Conservation (phyloP, 129 eudicot genomes). For the Centella asiatica region DNA sequence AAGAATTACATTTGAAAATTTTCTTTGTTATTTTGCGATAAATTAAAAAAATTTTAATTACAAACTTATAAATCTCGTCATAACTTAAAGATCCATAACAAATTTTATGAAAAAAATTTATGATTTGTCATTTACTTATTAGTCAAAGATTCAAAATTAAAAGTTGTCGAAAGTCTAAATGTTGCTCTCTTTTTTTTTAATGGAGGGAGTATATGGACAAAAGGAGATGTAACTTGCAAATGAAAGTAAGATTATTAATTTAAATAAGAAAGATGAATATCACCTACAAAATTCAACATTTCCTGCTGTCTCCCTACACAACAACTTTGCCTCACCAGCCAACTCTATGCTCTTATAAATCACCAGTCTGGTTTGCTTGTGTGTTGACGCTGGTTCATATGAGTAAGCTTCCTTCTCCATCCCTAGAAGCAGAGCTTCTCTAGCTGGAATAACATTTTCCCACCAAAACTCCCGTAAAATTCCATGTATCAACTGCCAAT, state of each 20-base stretch:
- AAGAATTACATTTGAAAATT: no score
- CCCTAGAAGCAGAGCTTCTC: slow-evolving; percentile 60
- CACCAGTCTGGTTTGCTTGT: slow-evolving; percentile 56
- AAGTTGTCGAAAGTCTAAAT: no score
- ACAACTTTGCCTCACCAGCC: slow-evolving; percentile 59
- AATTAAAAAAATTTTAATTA: no score
- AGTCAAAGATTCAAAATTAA: no score
- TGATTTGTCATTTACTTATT: no score
- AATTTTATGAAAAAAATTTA: no score
- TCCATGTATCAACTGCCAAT: slow-evolving; percentile 74
- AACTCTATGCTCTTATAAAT: slow-evolving; percentile 45
- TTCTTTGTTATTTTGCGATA: no score
- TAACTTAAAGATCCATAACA: no score
- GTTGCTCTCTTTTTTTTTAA: no score
- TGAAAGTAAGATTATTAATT: neutral
- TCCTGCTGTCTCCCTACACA: slow-evolving; percentile 84
- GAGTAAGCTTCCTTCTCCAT: slow-evolving; percentile 53
- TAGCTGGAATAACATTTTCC: slow-evolving; percentile 90
- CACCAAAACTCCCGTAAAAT: slow-evolving; percentile 90
- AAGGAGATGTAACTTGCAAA: neutral
- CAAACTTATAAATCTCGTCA: no score
- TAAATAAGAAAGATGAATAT: neutral
- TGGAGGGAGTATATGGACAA: no score
- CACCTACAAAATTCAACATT: slow-evolving; percentile 52
- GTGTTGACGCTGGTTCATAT: slow-evolving; percentile 55